Percentiles rank a stretch among this genome's conserved stretches.
phyloP scores from a whole-genome alignment of 2,329 filamentous ascomycete genomes.

The Pseudogymnoascus sp. region DNA sequence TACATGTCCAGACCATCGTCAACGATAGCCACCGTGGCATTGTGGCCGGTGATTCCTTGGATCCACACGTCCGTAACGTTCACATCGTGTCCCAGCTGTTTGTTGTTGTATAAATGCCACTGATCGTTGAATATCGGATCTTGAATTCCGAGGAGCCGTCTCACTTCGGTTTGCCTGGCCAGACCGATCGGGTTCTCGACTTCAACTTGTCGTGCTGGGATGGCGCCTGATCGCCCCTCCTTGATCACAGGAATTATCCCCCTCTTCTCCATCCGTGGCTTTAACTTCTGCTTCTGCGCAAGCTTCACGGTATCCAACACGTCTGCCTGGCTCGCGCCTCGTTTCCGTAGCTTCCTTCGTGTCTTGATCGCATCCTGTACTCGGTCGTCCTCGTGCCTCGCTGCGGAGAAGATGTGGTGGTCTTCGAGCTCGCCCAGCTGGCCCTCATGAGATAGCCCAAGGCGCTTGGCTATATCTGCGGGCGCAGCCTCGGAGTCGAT shows the following conservation, averaged over 20 bases:
- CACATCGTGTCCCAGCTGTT: constrained; percentile 78
- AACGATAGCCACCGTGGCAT: constrained; percentile 84
- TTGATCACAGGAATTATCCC: constrained; percentile 19
- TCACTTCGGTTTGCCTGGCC: constrained; percentile 50
- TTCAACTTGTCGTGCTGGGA: constrained; percentile 17
- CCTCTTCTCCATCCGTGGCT: constrained; percentile 51
- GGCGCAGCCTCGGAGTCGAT: constrained; percentile 60
- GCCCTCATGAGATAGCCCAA: constrained; percentile 76
- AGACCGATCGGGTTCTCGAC: constrained; percentile 35
- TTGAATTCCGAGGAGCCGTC: constrained; percentile 59
- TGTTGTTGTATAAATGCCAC: constrained; percentile 87
- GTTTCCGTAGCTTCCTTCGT: constrained; percentile 50
- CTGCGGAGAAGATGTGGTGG: constrained; percentile 80
- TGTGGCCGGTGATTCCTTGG: constrained; percentile 81
- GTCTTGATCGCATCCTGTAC: constrained; percentile 46
- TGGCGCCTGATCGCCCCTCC: constrained; percentile 15
- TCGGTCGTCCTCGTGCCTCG: constrained; percentile 50
- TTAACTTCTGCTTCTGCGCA: constrained; percentile 67
- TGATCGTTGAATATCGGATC: constrained; percentile 92
- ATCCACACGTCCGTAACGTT: constrained; percentile 95
- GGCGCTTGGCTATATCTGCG: constrained; percentile 56
- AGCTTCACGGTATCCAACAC: constrained; percentile 67
- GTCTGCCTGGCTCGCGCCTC: constrained; percentile 43
- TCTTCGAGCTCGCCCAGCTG: constrained; percentile 66
- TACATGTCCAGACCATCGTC: constrained; percentile 96